Conservation (phyloP, 345 rosid genomes). For the Brassica juncea region DNA sequence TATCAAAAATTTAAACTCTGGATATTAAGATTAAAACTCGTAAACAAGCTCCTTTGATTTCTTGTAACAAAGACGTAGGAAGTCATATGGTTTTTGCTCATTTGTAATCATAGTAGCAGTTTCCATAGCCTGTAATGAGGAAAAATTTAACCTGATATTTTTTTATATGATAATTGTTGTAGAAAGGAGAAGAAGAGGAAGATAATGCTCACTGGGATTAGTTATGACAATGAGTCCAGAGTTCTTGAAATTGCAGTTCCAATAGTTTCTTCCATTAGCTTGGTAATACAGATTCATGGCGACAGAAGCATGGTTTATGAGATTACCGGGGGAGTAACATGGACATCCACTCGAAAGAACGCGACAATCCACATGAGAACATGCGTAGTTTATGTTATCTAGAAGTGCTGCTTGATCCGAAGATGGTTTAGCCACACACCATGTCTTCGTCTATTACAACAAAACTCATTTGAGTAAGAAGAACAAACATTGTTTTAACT, state of each 20-base stretch:
- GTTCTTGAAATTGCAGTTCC: slow-evolving; percentile 69
- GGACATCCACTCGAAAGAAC: slow-evolving; percentile 52
- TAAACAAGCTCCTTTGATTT: neutral
- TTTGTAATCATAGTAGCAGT: slow-evolving; percentile 48
- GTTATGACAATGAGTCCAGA: slow-evolving; percentile 62
- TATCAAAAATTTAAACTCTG: neutral
- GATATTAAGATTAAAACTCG: neutral
- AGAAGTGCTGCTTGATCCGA: slow-evolving; percentile 52
- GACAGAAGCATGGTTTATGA: slow-evolving; percentile 61
- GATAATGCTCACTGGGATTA: slow-evolving; percentile 56
- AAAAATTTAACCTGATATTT: too few species aligned
- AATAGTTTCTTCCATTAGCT: slow-evolving; percentile 56
- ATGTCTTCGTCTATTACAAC: slow-evolving; percentile 44
- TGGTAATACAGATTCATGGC: slow-evolving; percentile 82
- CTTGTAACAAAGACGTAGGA: neutral
- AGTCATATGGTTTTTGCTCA: neutral
- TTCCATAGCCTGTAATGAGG: slow-evolving; percentile 47
- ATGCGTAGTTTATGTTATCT: slow-evolving; percentile 57
- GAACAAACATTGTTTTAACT: neutral
- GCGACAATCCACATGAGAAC: slow-evolving; percentile 61
- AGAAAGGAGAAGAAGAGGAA: neutral
- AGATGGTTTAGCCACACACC: slow-evolving; percentile 84
- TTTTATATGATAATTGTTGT: neutral
- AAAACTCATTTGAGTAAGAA: neutral
- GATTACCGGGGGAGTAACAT: slow-evolving; percentile 57